Base-by-base conservation (phyloP, 73 alveolate species). In the Blepharisma stoltei region DNA sequence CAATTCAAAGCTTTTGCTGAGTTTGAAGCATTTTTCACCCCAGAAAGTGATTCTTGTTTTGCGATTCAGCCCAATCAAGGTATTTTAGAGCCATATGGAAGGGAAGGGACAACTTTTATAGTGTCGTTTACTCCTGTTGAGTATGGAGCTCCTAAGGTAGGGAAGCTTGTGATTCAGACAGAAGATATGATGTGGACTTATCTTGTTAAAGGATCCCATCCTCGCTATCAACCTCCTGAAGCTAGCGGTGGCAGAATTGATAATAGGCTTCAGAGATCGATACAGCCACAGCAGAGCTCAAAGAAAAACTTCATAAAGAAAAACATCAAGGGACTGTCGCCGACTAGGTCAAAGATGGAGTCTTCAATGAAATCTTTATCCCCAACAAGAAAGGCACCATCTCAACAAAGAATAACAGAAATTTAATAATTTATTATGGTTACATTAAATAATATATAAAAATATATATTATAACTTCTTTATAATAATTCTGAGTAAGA, bases 101-200 rank as follows among this genome's bases (percentile, higher is more conserved):
- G 95, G 71, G 97, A 93, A 46, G 99, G 99, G 20, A 96, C 98
- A n/a, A 88, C 89, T 82, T 96, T 96, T 87, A 89, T 94, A 4
- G 94, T 96, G 32, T 86, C 98, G 32, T 96, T 94, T 81, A 89
- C 97, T 38, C 99, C 99, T 20, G 85, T 93, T 54, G 99, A 96
- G 84, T 96, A 96, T 86, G 99, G 99, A 20, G 93, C 95, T 85
- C 94, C 96, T 9, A 94, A 96, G 82, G 77, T 90, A 52, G 99
- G 98, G 6, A 94, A 86, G 53, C 85, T 96, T 25, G 89, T 94
- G 53, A 94, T 96, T 71, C 93, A 96, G 77, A 96, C 99, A 18
- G 99, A 96, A 83, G 99, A 96, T 69, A 96, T 96, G 94, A 88
- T 88, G 81, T 96, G 99, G 98, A 87, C 92, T 69, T 96, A 94